Evolutionary conservation across 2,329 filamentous ascomycete genomes (phyloP), one percentile per base, ranked within the genome.

Genomic region (Pyricularia sp.): DNA sequence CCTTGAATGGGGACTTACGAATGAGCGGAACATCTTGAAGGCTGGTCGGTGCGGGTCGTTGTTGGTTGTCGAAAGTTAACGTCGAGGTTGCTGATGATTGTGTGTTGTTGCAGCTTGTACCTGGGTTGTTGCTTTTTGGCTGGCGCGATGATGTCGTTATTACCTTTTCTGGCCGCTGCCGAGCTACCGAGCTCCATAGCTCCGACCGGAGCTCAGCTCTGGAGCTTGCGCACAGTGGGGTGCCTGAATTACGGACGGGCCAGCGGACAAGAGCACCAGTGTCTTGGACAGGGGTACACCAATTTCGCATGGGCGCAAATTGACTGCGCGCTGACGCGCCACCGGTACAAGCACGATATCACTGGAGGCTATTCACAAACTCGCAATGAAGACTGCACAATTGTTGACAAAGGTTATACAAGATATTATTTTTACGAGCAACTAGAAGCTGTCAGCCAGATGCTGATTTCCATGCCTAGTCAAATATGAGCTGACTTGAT

Each of bases 11-110:
- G 14, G 2, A 78, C 81, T 77, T 76, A 83, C 82, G 69, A 84
- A 83, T 64, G 59, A 30, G 59, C 81, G 77, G 71, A 84, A 83
- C 82, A 84, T 83, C 80, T 75, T 69, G 68, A 68, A 61, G 64
- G 70, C 69, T 55, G 3, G 63, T 23, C 65, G 7, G 4, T 66
- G n/a, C 4, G 26, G 30, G 4, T 17, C 31, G 66, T 26, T n/a
- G 31, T 63, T 50, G 4, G 12, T 66, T 20, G 33, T 50, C 9
- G 58, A 26, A 11, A 55, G 30, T 14, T 25, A 63, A 36, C 12
- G 11, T 23, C 25, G 64, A 61, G 12, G 30, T 12, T 25, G 26
- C 20, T 58, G 42, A 26, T 14, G 31, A 31, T 31, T 63, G 17
- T 4, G 6, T n/a, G 66, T 23, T 31, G 55, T 36, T 17, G 33